A percentile compares a stretch with the other conserved stretches of the same genome.
These are phyloP conservation scores for Vaccinium vitisidaea DNA, from an alignment of 148 eudicot species.

Conservation along the genomic window DNA sequence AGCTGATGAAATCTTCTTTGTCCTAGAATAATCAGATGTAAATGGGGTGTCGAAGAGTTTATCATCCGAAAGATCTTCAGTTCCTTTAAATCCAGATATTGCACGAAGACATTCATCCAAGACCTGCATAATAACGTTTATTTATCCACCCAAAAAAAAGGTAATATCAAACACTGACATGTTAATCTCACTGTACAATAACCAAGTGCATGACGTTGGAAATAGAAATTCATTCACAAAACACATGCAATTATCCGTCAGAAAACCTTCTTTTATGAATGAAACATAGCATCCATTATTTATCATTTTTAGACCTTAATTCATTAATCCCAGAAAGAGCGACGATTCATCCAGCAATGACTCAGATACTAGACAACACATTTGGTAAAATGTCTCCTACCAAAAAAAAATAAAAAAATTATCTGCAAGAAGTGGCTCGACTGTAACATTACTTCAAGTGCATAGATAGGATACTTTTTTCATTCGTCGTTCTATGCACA, in stretches of 20 bases:
- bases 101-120: conserved; percentile 98
- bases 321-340: background rate
- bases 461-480: background rate
- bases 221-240: background rate
- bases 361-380: background rate
- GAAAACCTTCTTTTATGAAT: background rate
- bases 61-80: conserved; percentile 83
- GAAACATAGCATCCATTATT: background rate
- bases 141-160: background rate
- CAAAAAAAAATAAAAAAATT: too few species aligned
- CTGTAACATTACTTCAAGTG: background rate
- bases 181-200: background rate
- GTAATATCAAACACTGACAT: background rate
- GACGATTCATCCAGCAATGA: background rate
- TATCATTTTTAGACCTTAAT: background rate
- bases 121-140: conserved; percentile 43
- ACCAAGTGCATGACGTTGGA: conserved; percentile 8
- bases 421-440: background rate
- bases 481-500: background rate
- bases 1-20: conserved; percentile 91
- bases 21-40: conserved; percentile 68
- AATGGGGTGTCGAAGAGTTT: conserved; percentile 65
- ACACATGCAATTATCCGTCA: conserved; percentile 1
- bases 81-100: conserved; percentile 95
- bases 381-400: too few species aligned